Conservation (phyloP, 345 rosid species). For the Brassica cretica region DNA sequence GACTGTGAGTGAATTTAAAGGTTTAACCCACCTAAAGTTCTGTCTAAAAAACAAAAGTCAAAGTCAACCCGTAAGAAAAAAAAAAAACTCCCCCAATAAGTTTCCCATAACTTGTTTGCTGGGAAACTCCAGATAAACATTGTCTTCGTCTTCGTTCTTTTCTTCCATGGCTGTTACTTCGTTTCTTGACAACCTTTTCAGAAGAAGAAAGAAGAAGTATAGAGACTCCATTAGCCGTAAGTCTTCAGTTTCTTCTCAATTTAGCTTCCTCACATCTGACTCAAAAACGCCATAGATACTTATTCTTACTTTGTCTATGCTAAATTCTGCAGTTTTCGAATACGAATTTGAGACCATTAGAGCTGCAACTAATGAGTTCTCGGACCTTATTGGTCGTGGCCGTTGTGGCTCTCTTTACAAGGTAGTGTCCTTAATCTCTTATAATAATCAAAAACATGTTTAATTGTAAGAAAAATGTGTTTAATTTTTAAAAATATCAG, state of each 20-base stretch:
- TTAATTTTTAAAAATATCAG: slow-evolving; percentile 27
- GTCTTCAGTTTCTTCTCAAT: slow-evolving; percentile 1
- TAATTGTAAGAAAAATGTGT: background rate
- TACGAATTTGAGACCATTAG: slow-evolving; percentile 28
- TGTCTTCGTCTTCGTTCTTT: background rate
- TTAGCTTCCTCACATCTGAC: background rate
- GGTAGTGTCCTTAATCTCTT: slow-evolving; percentile 21
- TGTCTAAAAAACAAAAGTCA: slow-evolving; percentile 2
- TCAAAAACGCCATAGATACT: background rate
- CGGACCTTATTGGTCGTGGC: slow-evolving; percentile 33
- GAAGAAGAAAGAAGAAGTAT: slow-evolving; percentile 48
- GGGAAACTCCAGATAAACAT: background rate
- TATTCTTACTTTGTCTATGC: background rate
- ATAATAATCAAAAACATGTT: background rate
- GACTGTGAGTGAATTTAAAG: no score
- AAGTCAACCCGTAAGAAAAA: slow-evolving; percentile 9
- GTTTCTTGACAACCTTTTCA: slow-evolving; percentile 9
- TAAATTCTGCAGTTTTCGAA: slow-evolving; percentile 13
- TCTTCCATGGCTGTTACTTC: slow-evolving; percentile 22
- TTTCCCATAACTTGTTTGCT: background rate
- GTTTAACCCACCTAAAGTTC: no score
- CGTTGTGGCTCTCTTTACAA: slow-evolving; percentile 42
- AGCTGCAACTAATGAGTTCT: slow-evolving; percentile 48
- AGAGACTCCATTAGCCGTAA: slow-evolving; percentile 11
- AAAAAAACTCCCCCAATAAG: background rate